Conservation (phyloP, 306 rosid genomes). For the Sphenostylis stenocarpa region DNA sequence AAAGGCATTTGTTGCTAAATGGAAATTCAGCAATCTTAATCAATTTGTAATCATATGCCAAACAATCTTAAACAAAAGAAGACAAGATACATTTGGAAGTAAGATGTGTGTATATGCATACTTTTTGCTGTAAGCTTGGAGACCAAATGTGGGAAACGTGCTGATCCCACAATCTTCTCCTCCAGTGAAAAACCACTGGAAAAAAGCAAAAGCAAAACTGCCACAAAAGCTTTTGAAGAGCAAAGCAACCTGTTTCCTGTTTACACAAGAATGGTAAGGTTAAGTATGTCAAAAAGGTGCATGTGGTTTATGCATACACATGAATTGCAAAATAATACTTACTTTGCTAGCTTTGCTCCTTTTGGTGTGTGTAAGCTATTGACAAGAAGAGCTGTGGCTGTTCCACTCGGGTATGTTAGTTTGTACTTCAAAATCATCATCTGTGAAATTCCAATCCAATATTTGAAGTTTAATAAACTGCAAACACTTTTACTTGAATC, state of each 20-base stretch:
- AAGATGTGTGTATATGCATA: background rate
- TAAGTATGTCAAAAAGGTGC: background rate
- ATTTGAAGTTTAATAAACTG: background rate
- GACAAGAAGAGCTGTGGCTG: slow-evolving; percentile 82
- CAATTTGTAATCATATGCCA: background rate
- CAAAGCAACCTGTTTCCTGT: slow-evolving; percentile 64
- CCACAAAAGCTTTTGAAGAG: slow-evolving; percentile 64
- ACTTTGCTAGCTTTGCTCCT: slow-evolving; percentile 84
- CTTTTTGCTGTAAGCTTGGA: slow-evolving; percentile 53
- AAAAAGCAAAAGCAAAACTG: slow-evolving; percentile 58
- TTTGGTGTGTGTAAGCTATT: slow-evolving; percentile 81
- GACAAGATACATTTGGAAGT: background rate
- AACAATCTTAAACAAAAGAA: background rate
- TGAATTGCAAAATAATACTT: background rate
- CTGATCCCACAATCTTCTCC: slow-evolving; percentile 64
- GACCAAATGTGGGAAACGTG: slow-evolving; percentile 75
- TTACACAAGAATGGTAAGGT: background rate
- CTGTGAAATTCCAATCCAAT: slow-evolving; percentile 34
- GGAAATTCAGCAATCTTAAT: background rate
- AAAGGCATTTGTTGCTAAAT: background rate
- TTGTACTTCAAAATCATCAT: slow-evolving; percentile 74
- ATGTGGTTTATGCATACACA: no score
- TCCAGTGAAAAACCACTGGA: slow-evolving; percentile 77
- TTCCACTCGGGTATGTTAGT: slow-evolving; percentile 79
- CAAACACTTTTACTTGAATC: background rate